Percentiles rank a stretch among this genome's conserved stretches.
Evolutionary conservation across 257 asterid genomes (phyloP).

Genomic region (Marsdenia floribunda): DNA sequence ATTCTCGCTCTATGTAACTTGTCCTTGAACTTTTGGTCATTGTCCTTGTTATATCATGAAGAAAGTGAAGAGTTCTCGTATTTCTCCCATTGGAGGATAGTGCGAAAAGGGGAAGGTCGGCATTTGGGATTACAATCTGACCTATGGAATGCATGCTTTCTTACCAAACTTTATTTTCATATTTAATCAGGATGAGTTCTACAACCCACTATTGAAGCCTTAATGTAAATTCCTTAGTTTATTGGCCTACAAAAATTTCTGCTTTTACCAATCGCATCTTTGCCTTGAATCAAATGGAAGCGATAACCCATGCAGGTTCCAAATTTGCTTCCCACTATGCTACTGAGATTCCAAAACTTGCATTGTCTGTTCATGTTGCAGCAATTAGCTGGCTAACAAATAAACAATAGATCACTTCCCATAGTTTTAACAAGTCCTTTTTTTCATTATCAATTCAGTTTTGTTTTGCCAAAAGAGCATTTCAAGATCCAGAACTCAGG

Average conservation of each 20-base stretch:
- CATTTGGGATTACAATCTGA: neutral
- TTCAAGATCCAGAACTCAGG: slow-evolving; percentile 64
- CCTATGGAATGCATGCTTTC: neutral
- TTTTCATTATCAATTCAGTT: slow-evolving; percentile 39
- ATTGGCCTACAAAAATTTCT: neutral
- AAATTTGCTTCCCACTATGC: neutral
- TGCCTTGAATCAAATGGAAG: neutral
- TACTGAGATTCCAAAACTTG: neutral
- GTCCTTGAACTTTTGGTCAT: too few relatives aligned
- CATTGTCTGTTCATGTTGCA: neutral
- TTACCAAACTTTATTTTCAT: neutral
- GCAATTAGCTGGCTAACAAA: neutral
- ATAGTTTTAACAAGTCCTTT: neutral
- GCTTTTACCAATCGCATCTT: neutral
- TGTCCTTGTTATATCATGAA: too few relatives aligned
- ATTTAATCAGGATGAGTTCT: neutral
- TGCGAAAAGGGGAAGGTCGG: neutral
- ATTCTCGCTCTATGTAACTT: too few relatives aligned
- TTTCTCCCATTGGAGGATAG: neutral
- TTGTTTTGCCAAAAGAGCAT: slow-evolving; percentile 82
- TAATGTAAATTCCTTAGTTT: neutral
- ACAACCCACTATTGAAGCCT: neutral
- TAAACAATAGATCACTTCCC: neutral
- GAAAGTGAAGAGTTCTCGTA: neutral
- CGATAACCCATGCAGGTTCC: neutral